Percentiles rank a stretch among this genome's conserved stretches.
Conservation (phyloP, 108 stramenopile species). For the Conticribra guillardii region DNA sequence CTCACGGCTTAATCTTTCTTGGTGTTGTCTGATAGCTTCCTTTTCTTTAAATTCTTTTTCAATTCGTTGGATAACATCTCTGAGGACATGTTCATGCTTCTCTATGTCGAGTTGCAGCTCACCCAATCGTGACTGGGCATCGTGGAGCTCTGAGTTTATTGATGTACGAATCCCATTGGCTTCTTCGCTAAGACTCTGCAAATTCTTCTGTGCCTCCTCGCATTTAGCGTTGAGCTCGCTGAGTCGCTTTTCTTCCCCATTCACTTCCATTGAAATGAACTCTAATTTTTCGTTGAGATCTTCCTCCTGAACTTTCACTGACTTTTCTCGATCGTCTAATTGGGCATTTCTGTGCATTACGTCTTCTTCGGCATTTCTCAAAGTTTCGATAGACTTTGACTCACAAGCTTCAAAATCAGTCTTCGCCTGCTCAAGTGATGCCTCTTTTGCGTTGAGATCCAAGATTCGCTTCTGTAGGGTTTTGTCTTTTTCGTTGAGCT, state of each 20-base stretch:
- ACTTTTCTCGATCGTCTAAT: not conserved
- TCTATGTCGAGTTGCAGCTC: constrained; percentile 23
- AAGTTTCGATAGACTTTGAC: constrained; percentile 4
- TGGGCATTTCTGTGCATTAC: constrained; percentile 5
- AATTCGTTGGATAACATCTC: constrained; percentile 16
- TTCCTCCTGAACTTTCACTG: constrained; percentile 10
- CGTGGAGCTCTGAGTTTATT: constrained; percentile 19
- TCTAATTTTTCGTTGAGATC: constrained; percentile 18
- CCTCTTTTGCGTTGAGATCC: constrained; percentile 11
- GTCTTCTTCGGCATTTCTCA: not conserved
- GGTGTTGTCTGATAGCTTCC: constrained; percentile 37
- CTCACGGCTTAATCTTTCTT: constrained; percentile 23
- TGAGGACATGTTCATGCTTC: constrained; percentile 22
- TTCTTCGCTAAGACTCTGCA: constrained; percentile 33
- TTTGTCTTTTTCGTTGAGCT: constrained; percentile 2
- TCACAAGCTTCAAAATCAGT: constrained; percentile 1
- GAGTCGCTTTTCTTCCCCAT: constrained; percentile 30
- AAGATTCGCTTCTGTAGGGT: not conserved
- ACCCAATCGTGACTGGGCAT: constrained; percentile 22
- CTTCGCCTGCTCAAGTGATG: constrained; percentile 9
- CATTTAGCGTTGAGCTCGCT: constrained; percentile 19
- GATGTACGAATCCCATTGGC: constrained; percentile 24
- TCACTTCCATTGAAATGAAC: constrained; percentile 17
- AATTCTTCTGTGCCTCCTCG: constrained; percentile 19
- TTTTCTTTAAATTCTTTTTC: constrained; percentile 27